Conservation (phyloP, 164 flowering plant genomes). For the Liquidambar formosana region DNA sequence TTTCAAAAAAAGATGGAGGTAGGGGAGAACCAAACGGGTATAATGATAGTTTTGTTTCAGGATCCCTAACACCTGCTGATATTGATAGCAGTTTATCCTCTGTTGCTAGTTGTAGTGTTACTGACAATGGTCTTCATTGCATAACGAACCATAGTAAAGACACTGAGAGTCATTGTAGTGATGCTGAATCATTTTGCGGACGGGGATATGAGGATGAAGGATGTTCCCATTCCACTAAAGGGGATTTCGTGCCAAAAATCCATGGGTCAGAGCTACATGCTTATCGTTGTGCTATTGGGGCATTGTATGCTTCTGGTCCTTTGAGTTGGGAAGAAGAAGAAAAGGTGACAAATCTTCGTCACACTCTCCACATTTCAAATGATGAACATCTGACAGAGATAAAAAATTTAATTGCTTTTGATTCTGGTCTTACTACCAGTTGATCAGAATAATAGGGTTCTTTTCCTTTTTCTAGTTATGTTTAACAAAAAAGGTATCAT, state of each 20-base stretch:
- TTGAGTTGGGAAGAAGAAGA: slow-evolving; percentile 10
- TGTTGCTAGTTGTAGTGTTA: slow-evolving; percentile 38
- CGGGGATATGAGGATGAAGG: slow-evolving; percentile 7
- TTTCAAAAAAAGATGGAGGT: slow-evolving; percentile 1
- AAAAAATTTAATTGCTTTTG: background rate
- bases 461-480: too few relatives aligned
- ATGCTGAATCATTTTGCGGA: slow-evolving; percentile 27
- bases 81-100: slow-evolving; percentile 20
- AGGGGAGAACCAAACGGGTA: background rate
- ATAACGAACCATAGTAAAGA: slow-evolving; percentile 13
- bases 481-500: too few relatives aligned
- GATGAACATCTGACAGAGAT: slow-evolving; percentile 20
- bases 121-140: slow-evolving; percentile 3
- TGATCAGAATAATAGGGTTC: background rate
- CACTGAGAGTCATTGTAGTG: slow-evolving; percentile 22
- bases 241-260: slow-evolving; percentile 17
- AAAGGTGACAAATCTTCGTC: slow-evolving; percentile 10
- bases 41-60: slow-evolving; percentile 4
- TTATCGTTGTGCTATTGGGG: slow-evolving; percentile 4
- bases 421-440: background rate
- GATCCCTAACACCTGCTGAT: slow-evolving; percentile 15
- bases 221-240: slow-evolving; percentile 1
- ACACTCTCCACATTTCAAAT: slow-evolving; percentile 1
- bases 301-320: slow-evolving; percentile 11
- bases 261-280: slow-evolving; percentile 30